Evolutionary conservation across 2,329 filamentous ascomycete species (phyloP).

Genomic region (Penicillium sclerotigenum): DNA sequence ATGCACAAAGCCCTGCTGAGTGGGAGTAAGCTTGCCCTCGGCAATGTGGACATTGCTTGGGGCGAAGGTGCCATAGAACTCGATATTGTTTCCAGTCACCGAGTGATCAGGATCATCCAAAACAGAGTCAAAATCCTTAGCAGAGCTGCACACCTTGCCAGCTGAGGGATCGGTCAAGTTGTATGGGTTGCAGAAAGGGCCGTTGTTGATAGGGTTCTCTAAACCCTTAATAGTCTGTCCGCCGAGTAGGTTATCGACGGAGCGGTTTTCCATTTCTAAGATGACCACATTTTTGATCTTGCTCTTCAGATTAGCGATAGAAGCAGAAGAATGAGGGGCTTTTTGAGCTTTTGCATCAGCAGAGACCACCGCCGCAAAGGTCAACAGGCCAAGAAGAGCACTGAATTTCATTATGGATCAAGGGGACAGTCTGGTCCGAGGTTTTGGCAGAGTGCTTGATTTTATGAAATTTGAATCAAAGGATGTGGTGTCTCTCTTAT

Average conservation of each 20-base stretch:
- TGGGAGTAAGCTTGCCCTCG: conserved; percentile 29
- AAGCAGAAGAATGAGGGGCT: conserved; percentile 9
- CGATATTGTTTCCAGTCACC: conserved; percentile 44
- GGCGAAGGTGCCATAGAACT: conserved; percentile 44
- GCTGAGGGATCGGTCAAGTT: conserved; percentile 34
- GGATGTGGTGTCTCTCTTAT: not conserved
- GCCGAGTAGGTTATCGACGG: conserved; percentile 46
- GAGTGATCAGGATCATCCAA: conserved; percentile 44
- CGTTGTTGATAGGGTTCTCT: conserved; percentile 44
- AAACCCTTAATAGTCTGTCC: conserved; percentile 40
- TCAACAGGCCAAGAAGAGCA: conserved; percentile 24
- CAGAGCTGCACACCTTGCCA: conserved; percentile 31
- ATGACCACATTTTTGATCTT: conserved; percentile 40
- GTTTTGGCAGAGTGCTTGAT: not conserved
- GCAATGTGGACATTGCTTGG: conserved; percentile 40
- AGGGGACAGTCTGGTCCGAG: not conserved
- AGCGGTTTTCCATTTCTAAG: conserved; percentile 45
- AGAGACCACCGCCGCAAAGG: conserved; percentile 22
- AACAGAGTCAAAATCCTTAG: conserved; percentile 43
- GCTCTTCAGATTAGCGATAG: conserved; percentile 30
- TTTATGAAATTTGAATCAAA: not conserved
- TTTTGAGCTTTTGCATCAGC: conserved; percentile 9
- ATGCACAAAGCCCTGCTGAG: conserved; percentile 42
- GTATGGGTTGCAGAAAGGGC: conserved; percentile 44
- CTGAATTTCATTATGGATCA: conserved; percentile 21